Base-by-base conservation (phyloP, 306 rosid genomes). In the Dalbergia cochinchinensis region DNA sequence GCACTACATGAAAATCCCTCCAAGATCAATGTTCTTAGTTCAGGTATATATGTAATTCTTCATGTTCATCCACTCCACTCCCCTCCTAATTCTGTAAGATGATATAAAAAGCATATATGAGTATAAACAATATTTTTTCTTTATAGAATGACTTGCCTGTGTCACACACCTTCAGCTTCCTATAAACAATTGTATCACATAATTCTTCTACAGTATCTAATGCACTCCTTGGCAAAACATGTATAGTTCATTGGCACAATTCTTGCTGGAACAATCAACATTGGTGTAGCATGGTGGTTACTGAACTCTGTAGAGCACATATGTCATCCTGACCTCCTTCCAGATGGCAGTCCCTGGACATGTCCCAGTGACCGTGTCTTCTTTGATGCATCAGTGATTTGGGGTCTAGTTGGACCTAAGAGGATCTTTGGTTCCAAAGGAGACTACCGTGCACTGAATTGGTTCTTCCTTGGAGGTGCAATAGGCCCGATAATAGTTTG, bases 1-100 rank as follows among this genome's bases (percentile, higher is more conserved):
- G 5, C 97, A 92, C 80, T 92, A 92, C 86, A 87, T 87, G 93
- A 90, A 90, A 86, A 92, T 92, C 80, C 92, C 97, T 59, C 95
- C 93, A 64, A 87, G 88, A 67, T 92, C 95, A 51, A 92, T 92
- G 97, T 92, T 92, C 83, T 74, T 90, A 59, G 97, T 90, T 79
- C 97, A 92, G 89, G 97, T 88, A 85, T 15, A 37, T 1, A 26
- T 26, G 41, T 37, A 37, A 20, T 67, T 34, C 55, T 16, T 15
- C 35, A 16, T 16, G 33, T 50, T 31, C 13, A 11, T 77, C 33
- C 44, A 9, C 16, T 26, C 44, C 13, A 0, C 22, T 26, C 31
- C 31, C 31, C 31, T 26, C 31, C 31, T 26, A 26, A 26, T 26
- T 26, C 31, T 26, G 31, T 26, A 26, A 26, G 31, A 26, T 26